These are phyloP conservation scores for Rhizopus stolonifer DNA, from an alignment of 371 early-diverging fungal genomes.

Conservation along the genomic window DNA sequence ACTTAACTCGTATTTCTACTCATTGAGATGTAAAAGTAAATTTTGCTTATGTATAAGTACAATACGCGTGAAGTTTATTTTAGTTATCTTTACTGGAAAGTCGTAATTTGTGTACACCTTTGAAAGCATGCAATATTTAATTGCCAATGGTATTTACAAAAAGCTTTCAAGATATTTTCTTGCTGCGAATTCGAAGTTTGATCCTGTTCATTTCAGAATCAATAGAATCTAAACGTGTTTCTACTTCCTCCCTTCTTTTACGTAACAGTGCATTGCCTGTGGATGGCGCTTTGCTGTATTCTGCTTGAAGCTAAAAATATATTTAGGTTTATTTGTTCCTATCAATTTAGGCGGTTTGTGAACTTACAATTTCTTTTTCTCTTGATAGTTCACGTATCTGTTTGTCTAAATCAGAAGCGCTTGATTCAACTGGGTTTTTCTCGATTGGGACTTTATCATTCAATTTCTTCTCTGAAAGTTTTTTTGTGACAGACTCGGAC, in stretches of 20 bases:
- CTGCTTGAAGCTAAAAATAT: constrained; percentile 24
- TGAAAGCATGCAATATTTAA: too few relatives aligned
- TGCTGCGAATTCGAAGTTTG: constrained; percentile 28
- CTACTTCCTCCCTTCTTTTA: constrained; percentile 54
- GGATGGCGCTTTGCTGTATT: constrained; percentile 51
- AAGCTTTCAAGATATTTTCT: too few relatives aligned
- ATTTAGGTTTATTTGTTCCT: not conserved
- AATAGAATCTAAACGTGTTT: constrained; percentile 48
- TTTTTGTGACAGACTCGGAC: constrained; percentile 1
- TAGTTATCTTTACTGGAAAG: too few relatives aligned
- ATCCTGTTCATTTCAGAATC: constrained; percentile 46
- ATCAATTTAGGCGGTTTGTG: not conserved
- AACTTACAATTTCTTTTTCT: constrained; percentile 32
- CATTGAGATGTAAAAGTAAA: too few relatives aligned
- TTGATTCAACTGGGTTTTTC: not conserved
- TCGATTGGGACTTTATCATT: not conserved
- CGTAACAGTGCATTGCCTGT: constrained; percentile 53
- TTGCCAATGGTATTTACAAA: too few relatives aligned
- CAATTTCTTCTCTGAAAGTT: not conserved
- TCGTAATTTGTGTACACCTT: too few relatives aligned
- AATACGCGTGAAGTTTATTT: too few relatives aligned
- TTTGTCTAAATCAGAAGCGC: constrained; percentile 14
- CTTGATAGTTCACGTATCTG: constrained; percentile 17
- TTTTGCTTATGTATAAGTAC: too few relatives aligned
- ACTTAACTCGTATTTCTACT: too few relatives aligned